Conservation (phyloP, 305 asterid species). For the Plantago rigida region DNA sequence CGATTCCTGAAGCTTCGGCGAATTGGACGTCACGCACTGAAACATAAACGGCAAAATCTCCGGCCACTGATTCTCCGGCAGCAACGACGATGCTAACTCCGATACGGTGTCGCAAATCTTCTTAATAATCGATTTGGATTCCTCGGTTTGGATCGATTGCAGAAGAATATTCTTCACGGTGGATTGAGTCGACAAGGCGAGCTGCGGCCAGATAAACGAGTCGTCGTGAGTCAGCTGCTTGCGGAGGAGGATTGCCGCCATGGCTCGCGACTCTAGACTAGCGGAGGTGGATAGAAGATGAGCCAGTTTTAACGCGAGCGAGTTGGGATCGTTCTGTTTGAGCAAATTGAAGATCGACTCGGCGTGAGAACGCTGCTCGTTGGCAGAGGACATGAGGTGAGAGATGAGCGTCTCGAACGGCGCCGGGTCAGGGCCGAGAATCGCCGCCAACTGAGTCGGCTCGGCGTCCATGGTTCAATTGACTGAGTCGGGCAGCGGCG, state of each 20-base stretch:
- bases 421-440: slow-evolving; percentile 63
- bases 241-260: slow-evolving; percentile 71
- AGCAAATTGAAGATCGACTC: slow-evolving; percentile 62
- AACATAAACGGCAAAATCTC: slow-evolving; percentile 83
- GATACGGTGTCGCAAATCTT: slow-evolving; percentile 77
- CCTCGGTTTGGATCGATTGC: slow-evolving; percentile 55
- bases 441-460: slow-evolving; percentile 57
- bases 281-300: slow-evolving; percentile 53
- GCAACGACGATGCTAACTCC: slow-evolving; percentile 64
- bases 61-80: slow-evolving; percentile 74
- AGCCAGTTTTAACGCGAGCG: slow-evolving; percentile 58
- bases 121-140: slow-evolving; percentile 47
- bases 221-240: slow-evolving; percentile 78
- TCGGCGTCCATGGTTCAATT: slow-evolving; percentile 43
- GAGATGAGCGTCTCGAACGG: slow-evolving; percentile 65
- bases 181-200: slow-evolving; percentile 48
- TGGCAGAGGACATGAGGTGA: slow-evolving; percentile 64
- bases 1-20: slow-evolving; percentile 65
- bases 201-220: slow-evolving; percentile 69
- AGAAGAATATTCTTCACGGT: slow-evolving; percentile 51
- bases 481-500: slow-evolving; percentile 26
- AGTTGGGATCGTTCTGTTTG: slow-evolving; percentile 73
- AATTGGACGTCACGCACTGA: slow-evolving; percentile 61
- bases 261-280: slow-evolving; percentile 59
- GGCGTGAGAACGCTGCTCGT: slow-evolving; percentile 75